Conservation (phyloP, 2,329 filamentous ascomycete species). For the Phaeosphaeriaceae sp. region DNA sequence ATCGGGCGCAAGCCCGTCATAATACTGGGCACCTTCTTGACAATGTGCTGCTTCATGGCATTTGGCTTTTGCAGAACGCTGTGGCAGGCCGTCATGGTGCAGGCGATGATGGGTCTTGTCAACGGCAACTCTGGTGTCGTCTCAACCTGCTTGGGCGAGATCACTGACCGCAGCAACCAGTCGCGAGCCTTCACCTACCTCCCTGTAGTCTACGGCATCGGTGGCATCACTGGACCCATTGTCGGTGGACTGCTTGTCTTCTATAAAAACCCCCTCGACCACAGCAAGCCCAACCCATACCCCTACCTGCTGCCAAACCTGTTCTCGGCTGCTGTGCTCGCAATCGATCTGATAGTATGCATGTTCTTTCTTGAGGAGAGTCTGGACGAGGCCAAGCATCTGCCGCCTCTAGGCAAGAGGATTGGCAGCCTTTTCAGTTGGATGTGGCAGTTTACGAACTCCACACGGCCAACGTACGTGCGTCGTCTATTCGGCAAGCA, state of each 20-base stretch:
- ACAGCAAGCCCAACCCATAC: slow-evolving; percentile 63
- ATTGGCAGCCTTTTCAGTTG: slow-evolving; percentile 68
- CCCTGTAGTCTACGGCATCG: slow-evolving; percentile 93
- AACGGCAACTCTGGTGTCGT: slow-evolving; percentile 97
- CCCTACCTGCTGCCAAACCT: slow-evolving; percentile 89
- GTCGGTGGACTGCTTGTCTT: slow-evolving; percentile 86
- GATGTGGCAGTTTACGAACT: slow-evolving; percentile 73
- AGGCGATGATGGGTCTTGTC: slow-evolving; percentile 87
- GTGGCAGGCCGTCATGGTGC: slow-evolving; percentile 84
- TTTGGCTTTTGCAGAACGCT: slow-evolving; percentile 88
- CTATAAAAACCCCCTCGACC: slow-evolving; percentile 63
- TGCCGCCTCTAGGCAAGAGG: slow-evolving; percentile 67
- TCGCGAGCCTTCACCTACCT: slow-evolving; percentile 92
- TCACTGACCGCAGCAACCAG: slow-evolving; percentile 95
- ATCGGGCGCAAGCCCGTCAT: slow-evolving; percentile 85
- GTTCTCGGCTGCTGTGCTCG: slow-evolving; percentile 74
- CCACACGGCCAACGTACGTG: slow-evolving; percentile 66
- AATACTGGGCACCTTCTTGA: slow-evolving; percentile 79
- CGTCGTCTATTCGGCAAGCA: slow-evolving; percentile 45
- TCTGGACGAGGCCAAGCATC: slow-evolving; percentile 68
- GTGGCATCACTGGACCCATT: slow-evolving; percentile 89
- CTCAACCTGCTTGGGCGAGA: slow-evolving; percentile 90
- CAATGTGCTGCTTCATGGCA: slow-evolving; percentile 78
- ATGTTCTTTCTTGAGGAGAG: slow-evolving; percentile 89
- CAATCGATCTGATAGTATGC: slow-evolving; percentile 75